phyloP scores from a whole-genome alignment of 805 yeast genomes.

The Spathaspora arborariae region DNA sequence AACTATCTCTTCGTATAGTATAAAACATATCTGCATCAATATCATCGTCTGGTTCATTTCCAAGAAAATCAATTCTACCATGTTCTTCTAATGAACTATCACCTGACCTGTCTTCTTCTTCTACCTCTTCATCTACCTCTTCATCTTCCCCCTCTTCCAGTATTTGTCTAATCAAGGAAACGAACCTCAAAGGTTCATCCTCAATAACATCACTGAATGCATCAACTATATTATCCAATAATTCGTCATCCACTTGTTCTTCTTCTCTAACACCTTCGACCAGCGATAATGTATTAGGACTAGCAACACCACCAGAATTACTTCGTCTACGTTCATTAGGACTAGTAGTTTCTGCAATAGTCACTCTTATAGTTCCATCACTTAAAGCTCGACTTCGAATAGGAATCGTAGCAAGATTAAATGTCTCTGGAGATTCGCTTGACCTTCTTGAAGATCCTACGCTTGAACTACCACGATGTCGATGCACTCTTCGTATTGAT shows the following conservation, averaged over 20 bases:
- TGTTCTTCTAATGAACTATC: constrained; percentile 8
- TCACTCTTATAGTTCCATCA: constrained; percentile 5
- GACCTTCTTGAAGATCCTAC: not conserved
- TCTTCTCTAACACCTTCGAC: not conserved
- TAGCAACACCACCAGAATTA: not conserved
- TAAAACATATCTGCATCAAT: constrained; percentile 24
- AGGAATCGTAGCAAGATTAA: not conserved
- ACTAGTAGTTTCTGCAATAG: constrained; percentile 1
- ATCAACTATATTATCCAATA: not conserved
- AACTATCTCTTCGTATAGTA: constrained; percentile 16
- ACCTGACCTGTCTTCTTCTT: constrained; percentile 16
- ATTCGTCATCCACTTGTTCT: constrained; percentile 1
- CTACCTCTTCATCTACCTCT: constrained; percentile 16
- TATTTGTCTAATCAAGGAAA: not conserved
- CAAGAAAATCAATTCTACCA: constrained; percentile 16
- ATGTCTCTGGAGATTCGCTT: no score
- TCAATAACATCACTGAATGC: not conserved
- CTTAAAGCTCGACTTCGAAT: constrained; percentile 5
- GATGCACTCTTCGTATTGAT: not conserved
- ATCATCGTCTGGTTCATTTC: constrained; percentile 12
- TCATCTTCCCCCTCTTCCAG: constrained; percentile 15
- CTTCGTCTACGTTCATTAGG: constrained; percentile 2
- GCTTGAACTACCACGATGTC: not conserved
- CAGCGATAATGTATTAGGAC: not conserved
- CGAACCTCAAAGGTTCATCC: not conserved